A percentile compares a stretch with the other conserved stretches of the same genome.
Evolutionary conservation across 1,284 basidiomycete genomes (phyloP).

Genomic region (Sporisorium reilianum): DNA sequence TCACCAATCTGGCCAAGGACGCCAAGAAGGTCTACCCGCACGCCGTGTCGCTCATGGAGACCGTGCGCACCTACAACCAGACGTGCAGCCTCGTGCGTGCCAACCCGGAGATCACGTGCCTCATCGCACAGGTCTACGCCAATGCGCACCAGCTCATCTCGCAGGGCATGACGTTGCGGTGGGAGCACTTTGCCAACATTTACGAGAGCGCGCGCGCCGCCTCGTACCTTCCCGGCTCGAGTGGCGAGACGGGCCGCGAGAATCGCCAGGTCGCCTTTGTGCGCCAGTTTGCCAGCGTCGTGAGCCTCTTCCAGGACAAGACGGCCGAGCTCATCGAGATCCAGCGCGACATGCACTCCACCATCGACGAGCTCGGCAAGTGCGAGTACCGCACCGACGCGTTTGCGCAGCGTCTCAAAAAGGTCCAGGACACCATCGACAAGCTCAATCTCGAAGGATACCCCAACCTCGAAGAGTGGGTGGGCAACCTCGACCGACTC

Average conservation of each 20-base stretch:
- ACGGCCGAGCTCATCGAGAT: conserved; percentile 92
- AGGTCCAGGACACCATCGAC: conserved; percentile 91
- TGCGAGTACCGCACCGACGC: conserved; percentile 86
- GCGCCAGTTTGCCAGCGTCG: conserved; percentile 90
- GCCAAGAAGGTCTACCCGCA: conserved; percentile 98
- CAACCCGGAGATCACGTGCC: conserved; percentile 89
- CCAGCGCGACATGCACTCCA: conserved; percentile 84
- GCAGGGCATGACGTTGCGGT: conserved; percentile 82
- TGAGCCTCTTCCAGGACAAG: conserved; percentile 85
- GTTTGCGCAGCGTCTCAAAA: conserved; percentile 81
- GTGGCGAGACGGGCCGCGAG: conserved; percentile 71
- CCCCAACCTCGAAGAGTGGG: conserved; percentile 97
- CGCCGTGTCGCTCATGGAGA: conserved; percentile 94
- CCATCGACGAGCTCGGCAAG: conserved; percentile 80
- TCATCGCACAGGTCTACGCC: conserved; percentile 70
- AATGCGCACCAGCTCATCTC: conserved; percentile 60
- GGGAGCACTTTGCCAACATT: conserved; percentile 83
- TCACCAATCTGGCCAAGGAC: conserved; percentile 95
- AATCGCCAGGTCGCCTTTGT: conserved; percentile 93
- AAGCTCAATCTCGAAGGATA: conserved; percentile 94
- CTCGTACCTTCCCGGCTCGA: conserved; percentile 59
- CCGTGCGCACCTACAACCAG: conserved; percentile 94
- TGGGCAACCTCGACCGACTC: conserved; percentile 84
- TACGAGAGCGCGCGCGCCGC: conserved; percentile 74
- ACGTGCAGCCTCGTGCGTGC: conserved; percentile 84